Conservation (phyloP, 352 stramenopile species). For the Globisporangium camurandrum region DNA sequence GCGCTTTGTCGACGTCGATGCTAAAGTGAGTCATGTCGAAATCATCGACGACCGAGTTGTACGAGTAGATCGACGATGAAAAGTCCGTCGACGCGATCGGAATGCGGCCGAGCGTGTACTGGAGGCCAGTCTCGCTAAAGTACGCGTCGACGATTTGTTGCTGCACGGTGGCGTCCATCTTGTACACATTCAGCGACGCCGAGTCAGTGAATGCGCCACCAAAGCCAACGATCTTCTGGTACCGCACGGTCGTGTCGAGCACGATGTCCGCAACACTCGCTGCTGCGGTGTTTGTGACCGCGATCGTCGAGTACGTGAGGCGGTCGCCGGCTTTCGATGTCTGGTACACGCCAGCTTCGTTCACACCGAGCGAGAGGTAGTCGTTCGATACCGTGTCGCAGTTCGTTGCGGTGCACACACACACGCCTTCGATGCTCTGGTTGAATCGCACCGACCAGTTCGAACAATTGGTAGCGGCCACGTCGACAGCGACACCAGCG, state of each 20-base stretch:
- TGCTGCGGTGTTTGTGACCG: neutral
- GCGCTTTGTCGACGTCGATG: constrained; percentile 44
- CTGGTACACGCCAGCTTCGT: constrained; percentile 36
- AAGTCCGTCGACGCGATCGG: constrained; percentile 75
- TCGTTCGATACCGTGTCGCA: constrained; percentile 27
- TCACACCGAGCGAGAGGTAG: constrained; percentile 17
- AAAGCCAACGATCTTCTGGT: constrained; percentile 71
- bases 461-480: no score
- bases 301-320: constrained; percentile 26
- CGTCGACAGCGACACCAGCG: no score
- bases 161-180: no score
- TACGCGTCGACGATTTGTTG: constrained; percentile 51
- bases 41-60: constrained; percentile 25
- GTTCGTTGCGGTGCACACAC: constrained; percentile 38
- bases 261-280: constrained; percentile 19
- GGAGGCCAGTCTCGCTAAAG: constrained; percentile 42
- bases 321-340: constrained; percentile 41
- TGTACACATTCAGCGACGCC: constrained; percentile 38
- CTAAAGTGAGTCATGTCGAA: constrained; percentile 55
- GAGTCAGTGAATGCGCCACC: constrained; percentile 81
- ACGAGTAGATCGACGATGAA: constrained; percentile 39
- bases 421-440: constrained; percentile 36
- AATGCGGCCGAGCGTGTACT: constrained; percentile 64
- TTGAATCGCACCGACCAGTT: constrained; percentile 35
- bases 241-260: constrained; percentile 26